These are phyloP conservation scores for Aurifilum marmelostoma DNA, from an alignment of 2,329 filamentous ascomycete species.

Conservation along the genomic window DNA sequence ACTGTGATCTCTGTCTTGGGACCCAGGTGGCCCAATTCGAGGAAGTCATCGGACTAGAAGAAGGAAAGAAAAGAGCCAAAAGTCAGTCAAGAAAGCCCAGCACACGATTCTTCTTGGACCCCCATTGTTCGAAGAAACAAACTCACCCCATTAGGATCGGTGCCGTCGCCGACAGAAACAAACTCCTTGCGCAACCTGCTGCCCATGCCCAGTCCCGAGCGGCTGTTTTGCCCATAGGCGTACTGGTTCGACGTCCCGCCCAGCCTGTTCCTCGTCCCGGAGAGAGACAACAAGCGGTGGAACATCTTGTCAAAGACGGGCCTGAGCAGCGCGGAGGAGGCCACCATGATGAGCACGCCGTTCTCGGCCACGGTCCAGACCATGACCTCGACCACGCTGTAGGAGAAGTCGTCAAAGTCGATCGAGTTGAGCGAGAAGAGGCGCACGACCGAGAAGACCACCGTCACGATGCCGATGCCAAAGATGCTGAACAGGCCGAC, in stretches of 20 bases:
- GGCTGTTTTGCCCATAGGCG: constrained; percentile 3
- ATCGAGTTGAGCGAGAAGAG: constrained; percentile 31
- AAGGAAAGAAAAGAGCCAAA: too few relatives aligned
- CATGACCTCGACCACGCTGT: constrained; percentile 32
- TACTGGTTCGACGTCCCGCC: not conserved
- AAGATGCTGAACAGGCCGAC: constrained; percentile 37
- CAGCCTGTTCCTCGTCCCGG: constrained; percentile 1
- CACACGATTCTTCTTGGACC: not conserved
- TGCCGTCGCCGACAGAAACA: constrained; percentile 25
- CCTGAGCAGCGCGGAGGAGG: constrained; percentile 34
- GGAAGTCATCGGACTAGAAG: constrained; percentile 27
- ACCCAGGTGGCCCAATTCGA: constrained; percentile 24
- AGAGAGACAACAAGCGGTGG: constrained; percentile 29
- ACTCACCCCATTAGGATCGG: constrained; percentile 11
- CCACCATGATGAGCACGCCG: constrained; percentile 35
- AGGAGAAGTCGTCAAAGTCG: constrained; percentile 35
- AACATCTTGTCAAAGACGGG: constrained; percentile 35
- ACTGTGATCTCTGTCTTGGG: constrained; percentile 19
- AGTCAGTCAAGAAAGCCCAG: not conserved
- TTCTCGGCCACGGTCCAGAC: constrained; percentile 35
- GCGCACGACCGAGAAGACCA: constrained; percentile 40
- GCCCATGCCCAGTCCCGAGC: constrained; percentile 19
- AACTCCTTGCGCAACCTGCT: constrained; percentile 24
- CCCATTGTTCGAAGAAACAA: not conserved
- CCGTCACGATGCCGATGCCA: constrained; percentile 36